phyloP scores from a whole-genome alignment of 345 rosid genomes.

The Hirschfeldia incana region DNA sequence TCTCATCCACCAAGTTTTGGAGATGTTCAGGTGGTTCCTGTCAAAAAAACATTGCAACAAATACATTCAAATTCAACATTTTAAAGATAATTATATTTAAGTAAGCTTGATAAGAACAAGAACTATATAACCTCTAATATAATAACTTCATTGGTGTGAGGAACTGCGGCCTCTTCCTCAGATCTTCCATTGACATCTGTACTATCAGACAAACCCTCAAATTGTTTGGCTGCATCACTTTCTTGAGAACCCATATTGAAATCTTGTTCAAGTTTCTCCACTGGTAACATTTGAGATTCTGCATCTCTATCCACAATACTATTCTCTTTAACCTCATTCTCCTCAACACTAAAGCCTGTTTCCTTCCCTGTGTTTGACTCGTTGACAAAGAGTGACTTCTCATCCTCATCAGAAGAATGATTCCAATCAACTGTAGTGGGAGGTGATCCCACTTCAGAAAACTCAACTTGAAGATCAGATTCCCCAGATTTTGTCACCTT shows the following conservation, averaged over 20 bases:
- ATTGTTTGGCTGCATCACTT: not conserved
- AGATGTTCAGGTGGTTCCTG: slow-evolving; percentile 38
- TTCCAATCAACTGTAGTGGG: slow-evolving; percentile 47
- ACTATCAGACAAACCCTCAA: not conserved
- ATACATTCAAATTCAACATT: not conserved
- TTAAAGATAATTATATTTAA: not conserved
- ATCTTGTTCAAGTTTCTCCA: slow-evolving; percentile 25
- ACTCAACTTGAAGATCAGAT: slow-evolving; percentile 91
- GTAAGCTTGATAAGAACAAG: not conserved
- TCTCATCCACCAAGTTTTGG: slow-evolving; percentile 35
- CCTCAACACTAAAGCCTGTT: slow-evolving; percentile 45
- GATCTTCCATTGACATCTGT: too few species aligned
- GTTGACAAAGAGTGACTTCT: slow-evolving; percentile 12
- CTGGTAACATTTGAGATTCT: slow-evolving; percentile 26
- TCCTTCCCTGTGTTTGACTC: slow-evolving; percentile 56
- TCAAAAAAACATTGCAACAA: not conserved
- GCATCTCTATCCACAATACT: slow-evolving; percentile 15
- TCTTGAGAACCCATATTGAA: not conserved
- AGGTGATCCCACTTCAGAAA: slow-evolving; percentile 82
- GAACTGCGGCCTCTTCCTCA: slow-evolving; percentile 12
- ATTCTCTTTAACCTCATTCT: slow-evolving; percentile 23
- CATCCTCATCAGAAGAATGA: not conserved
- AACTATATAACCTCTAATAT: slow-evolving; percentile 44
- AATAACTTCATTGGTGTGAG: slow-evolving; percentile 27
- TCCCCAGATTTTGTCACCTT: slow-evolving; percentile 53